A percentile compares a stretch with the other conserved stretches of the same genome.
Evolutionary conservation across 2,329 filamentous ascomycete species (phyloP).

Genomic region (Penicillium digitatum): DNA sequence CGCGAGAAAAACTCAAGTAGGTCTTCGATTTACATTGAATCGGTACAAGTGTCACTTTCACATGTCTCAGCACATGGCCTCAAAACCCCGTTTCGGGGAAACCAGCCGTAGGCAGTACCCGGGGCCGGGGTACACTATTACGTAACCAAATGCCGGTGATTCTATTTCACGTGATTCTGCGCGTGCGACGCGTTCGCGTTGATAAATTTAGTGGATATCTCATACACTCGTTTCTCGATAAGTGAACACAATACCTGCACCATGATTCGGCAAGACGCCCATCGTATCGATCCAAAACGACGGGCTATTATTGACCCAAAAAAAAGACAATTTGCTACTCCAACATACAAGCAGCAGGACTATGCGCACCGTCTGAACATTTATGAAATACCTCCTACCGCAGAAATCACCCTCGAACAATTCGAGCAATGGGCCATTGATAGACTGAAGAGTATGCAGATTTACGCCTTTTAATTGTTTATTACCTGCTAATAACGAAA

Average conservation of each 20-base stretch:
- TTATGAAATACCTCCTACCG: constrained; percentile 80
- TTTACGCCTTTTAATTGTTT: too few species aligned
- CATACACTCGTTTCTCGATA: not conserved
- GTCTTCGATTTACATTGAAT: not conserved
- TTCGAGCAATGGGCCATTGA: constrained; percentile 99
- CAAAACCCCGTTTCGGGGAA: not conserved
- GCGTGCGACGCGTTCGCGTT: constrained; percentile 24
- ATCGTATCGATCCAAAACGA: constrained; percentile 60
- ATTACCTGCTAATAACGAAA: constrained; percentile 3
- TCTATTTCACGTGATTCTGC: constrained; percentile 12
- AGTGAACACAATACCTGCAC: constrained; percentile 1
- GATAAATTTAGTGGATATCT: constrained; percentile 14
- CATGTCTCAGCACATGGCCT: constrained; percentile 6
- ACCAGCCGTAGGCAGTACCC: not conserved
- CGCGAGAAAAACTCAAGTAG: not conserved
- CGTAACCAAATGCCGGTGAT: not conserved
- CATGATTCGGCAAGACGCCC: constrained; percentile 46
- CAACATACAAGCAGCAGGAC: constrained; percentile 69
- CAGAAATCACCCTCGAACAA: constrained; percentile 91
- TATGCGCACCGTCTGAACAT: constrained; percentile 90
- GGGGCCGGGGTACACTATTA: not conserved
- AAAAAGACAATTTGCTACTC: constrained; percentile 79
- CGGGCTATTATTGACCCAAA: constrained; percentile 72
- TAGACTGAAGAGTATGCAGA: constrained; percentile 65
- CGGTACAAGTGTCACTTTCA: constrained; percentile 9